A percentile compares a stretch with the other conserved stretches of the same genome.
Evolutionary conservation across 148 eudicot genomes (phyloP).

Genomic region (Arbutus unedo): DNA sequence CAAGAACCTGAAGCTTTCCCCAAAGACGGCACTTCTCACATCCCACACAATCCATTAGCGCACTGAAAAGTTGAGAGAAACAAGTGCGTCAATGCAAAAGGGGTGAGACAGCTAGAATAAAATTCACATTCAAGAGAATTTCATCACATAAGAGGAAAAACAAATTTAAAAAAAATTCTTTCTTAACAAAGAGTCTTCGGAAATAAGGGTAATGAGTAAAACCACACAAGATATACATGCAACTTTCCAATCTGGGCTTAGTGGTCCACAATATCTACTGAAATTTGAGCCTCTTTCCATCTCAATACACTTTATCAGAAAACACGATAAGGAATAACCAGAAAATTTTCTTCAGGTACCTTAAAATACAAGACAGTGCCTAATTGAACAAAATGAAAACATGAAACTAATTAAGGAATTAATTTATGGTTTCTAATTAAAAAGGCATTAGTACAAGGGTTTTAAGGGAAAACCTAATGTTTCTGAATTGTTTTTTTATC

Average conservation of each 20-base stretch:
- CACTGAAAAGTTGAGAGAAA: conserved; percentile 36
- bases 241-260: not conserved
- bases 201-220: not conserved
- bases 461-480: conserved; percentile 46
- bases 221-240: not conserved
- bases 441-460: not conserved
- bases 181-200: not conserved
- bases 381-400: not conserved
- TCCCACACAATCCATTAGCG: conserved; percentile 87
- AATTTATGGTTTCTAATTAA: not conserved
- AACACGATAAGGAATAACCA: not conserved
- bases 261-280: not conserved
- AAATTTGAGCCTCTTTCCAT: not conserved
- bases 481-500: conserved; percentile 70
- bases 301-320: not conserved
- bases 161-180: not conserved
- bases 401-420: not conserved
- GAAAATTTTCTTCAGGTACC: conserved; percentile 4
- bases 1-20: conserved; percentile 91
- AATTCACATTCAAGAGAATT: not conserved
- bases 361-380: not conserved
- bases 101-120: not conserved
- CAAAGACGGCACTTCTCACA: conserved; percentile 89
- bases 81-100: not conserved
- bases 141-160: not conserved